Conservation (phyloP, 2,329 filamentous ascomycete genomes). For the Trichoderma arundinaceum region DNA sequence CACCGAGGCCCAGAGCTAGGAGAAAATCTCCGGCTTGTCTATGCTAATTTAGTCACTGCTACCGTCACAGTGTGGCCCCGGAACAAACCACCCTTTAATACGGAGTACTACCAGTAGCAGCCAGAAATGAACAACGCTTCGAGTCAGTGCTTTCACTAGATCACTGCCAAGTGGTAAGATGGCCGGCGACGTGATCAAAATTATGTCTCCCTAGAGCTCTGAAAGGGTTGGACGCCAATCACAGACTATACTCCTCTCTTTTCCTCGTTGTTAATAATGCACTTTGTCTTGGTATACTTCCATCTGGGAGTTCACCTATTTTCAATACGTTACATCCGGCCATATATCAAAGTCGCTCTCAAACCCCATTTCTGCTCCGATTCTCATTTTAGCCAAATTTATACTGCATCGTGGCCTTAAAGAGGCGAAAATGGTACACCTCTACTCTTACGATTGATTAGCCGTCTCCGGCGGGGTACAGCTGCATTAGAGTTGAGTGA, state of each 20-base stretch:
- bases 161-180: too few species aligned
- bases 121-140: neutral
- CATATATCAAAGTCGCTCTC: neutral
- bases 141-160: neutral
- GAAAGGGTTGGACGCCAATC: too few species aligned
- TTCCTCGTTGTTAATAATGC: too few species aligned
- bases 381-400: neutral
- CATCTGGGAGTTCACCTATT: too few species aligned
- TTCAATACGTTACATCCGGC: too few species aligned
- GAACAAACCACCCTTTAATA: neutral
- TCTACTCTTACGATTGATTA: neutral
- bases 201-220: too few species aligned
- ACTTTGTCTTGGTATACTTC: too few species aligned
- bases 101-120: neutral
- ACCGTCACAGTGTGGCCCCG: constrained; percentile 3
- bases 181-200: too few species aligned
- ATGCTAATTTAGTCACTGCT: constrained; percentile 12
- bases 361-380: neutral
- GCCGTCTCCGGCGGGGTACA: neutral
- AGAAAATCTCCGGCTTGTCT: constrained; percentile 8
- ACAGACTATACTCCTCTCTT: too few species aligned
- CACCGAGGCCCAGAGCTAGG: neutral
- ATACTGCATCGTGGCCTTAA: neutral
- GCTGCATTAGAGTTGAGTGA: neutral
- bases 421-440: neutral